Evolutionary conservation across 495 filamentous ascomycete genomes (phyloP).

Genomic region (Glutinoglossum americanum): DNA sequence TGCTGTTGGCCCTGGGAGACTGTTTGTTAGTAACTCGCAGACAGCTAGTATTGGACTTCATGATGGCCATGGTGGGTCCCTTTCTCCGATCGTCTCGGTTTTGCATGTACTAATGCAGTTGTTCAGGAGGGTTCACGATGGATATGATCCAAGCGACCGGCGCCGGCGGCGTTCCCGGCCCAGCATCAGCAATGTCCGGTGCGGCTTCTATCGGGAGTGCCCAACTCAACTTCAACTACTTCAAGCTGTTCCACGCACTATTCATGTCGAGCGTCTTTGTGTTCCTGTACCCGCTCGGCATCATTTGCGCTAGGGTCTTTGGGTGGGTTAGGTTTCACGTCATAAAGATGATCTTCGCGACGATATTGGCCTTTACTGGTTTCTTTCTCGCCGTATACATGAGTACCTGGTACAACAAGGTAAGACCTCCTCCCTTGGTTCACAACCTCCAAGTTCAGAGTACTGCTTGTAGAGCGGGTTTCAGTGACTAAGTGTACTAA

Average conservation of each 20-base stretch:
- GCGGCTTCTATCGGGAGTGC: conserved; percentile 6
- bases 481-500: too few relatives aligned
- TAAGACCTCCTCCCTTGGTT: not conserved
- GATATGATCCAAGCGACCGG: conserved; percentile 11
- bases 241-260: conserved; percentile 10
- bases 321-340: conserved; percentile 9
- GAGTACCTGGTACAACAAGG: conserved; percentile 9
- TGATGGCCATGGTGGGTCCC: conserved; percentile 6
- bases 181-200: conserved; percentile 1
- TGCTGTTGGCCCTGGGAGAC: conserved; percentile 11
- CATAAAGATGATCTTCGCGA: conserved; percentile 5
- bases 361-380: conserved; percentile 8
- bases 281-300: conserved; percentile 10
- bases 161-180: conserved; percentile 7
- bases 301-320: conserved; percentile 10
- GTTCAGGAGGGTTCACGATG: conserved; percentile 10
- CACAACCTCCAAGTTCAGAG: too few relatives aligned
- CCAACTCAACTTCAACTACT: conserved; percentile 5
- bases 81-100: not conserved
- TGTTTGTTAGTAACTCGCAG: conserved; percentile 4
- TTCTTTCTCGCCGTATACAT: conserved; percentile 10
- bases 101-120: not conserved
- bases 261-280: conserved; percentile 10
- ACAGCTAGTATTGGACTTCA: conserved; percentile 9
- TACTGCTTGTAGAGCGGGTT: too few relatives aligned